Evolutionary conservation across 2,329 filamentous ascomycete species (phyloP), one percentile per base, ranked within the genome.

Genomic region (Whalleya microplaca): DNA sequence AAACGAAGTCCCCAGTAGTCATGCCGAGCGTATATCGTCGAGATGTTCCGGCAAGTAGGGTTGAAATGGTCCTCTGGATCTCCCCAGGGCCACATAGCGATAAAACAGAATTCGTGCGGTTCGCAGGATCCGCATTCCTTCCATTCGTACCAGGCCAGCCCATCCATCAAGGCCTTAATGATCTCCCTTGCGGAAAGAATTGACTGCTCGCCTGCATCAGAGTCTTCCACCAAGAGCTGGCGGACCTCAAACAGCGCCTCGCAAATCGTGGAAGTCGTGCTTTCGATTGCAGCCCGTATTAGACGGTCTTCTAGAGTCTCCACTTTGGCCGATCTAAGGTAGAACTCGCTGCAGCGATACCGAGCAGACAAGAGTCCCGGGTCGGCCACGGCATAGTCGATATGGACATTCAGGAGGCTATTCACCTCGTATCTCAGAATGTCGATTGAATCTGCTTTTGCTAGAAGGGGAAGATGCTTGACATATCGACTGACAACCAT

Each of bases 401-500:
- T 72, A 61, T 75, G 79, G 6, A 75, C 66, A 32, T 77, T 72
- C 1, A 81, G 66, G 6, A 79, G 67, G 16, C 66, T 62, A 47
- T 76, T 72, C 1, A 81, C 41, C 62, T 77, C 73, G 2, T 63
- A 58, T 16, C 71, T 61, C 21, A 81, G 72, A 1, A 66, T 19
- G 7, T 63, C 55, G 2, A 71, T 61, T 0, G 71, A 64, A 2
- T 68, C 63, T 2, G 56, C 63, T 23, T 71, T 65, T 0, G 67
- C 69, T 63, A 84, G 73, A 4, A 75, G 66, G 2, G 63, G 62
- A 23, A 92, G 72, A 21, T 84, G 76, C 29, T 81, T 74, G 3
- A 80, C 79, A 64, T 88, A 91, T 1, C 89, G 80, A 3, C 76
- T 69, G 3, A 90, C 77, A 3, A 92, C 75, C 77, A 89, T 80